Evolutionary conservation across 2,329 filamentous ascomycete genomes (phyloP).

Genomic region (Nemania sp.): DNA sequence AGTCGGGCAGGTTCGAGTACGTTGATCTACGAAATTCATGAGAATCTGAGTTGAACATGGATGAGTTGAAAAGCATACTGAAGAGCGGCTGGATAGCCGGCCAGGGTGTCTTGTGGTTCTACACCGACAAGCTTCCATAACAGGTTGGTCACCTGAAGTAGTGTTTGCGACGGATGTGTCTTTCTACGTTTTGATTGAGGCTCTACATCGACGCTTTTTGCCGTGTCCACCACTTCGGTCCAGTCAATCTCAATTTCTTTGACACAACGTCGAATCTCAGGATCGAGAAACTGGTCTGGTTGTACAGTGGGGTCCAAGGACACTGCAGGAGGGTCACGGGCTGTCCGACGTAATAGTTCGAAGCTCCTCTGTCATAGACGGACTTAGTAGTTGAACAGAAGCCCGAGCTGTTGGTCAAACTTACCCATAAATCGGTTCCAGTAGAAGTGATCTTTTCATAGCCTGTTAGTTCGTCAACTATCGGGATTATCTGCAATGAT

Average conservation of each 20-base stretch:
- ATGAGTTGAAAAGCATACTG: slow-evolving; percentile 48
- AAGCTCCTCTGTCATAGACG: slow-evolving; percentile 37
- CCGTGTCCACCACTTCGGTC: slow-evolving; percentile 9
- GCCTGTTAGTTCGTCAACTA: slow-evolving; percentile 44
- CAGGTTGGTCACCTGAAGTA: slow-evolving; percentile 32
- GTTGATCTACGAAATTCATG: slow-evolving; percentile 43
- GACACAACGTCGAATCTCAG: slow-evolving; percentile 34
- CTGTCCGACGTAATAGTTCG: slow-evolving; percentile 37
- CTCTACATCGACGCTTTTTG: slow-evolving; percentile 18
- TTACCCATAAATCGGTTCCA: slow-evolving; percentile 50
- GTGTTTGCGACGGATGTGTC: slow-evolving; percentile 29
- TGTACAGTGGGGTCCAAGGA: slow-evolving; percentile 28
- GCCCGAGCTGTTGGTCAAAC: slow-evolving; percentile 15
- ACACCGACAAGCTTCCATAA: slow-evolving; percentile 40
- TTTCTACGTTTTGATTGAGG: slow-evolving; percentile 42
- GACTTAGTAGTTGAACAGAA: slow-evolving; percentile 32
- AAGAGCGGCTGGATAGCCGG: slow-evolving; percentile 45
- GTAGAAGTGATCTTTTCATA: slow-evolving; percentile 41
- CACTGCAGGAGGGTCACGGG: slow-evolving; percentile 28
- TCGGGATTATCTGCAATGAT: slow-evolving; percentile 49
- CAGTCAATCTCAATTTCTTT: slow-evolving; percentile 29
- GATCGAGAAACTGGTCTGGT: slow-evolving; percentile 35
- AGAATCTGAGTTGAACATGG: slow-evolving; percentile 4
- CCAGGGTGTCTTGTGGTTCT: slow-evolving; percentile 34
- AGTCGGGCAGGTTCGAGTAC: slow-evolving; percentile 54